phyloP scores from a whole-genome alignment of 371 early-diverging fungal genomes.

The Mortierella sp. region DNA sequence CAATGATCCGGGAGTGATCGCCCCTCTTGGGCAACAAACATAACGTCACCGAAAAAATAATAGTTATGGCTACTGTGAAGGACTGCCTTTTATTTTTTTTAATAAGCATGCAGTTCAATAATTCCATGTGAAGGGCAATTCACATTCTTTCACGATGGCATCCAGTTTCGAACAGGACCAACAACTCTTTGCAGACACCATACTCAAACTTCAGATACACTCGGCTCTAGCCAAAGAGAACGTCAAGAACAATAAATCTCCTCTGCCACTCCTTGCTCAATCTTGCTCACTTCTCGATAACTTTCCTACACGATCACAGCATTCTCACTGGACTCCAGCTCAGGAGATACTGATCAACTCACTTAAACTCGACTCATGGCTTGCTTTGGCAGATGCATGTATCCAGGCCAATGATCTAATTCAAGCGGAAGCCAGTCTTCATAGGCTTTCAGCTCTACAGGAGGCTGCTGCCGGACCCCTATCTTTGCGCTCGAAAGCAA shows the following conservation, averaged over 20 bases:
- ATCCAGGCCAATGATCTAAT: slow-evolving; percentile 30
- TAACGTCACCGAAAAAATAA: neutral
- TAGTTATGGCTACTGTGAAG: neutral
- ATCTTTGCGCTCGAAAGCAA: slow-evolving; percentile 23
- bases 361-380: slow-evolving; percentile 43
- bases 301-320: slow-evolving; percentile 17
- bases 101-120: too few relatives aligned
- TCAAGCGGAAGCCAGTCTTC: slow-evolving; percentile 47
- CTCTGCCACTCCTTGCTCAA: slow-evolving; percentile 40
- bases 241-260: slow-evolving; percentile 32
- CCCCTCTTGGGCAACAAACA: neutral
- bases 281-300: slow-evolving; percentile 52
- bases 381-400: slow-evolving; percentile 38
- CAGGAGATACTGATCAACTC: slow-evolving; percentile 26
- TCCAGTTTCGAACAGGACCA: slow-evolving; percentile 28
- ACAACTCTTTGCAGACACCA: slow-evolving; percentile 42
- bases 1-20: neutral
- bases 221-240: slow-evolving; percentile 38
- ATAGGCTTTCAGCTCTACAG: slow-evolving; percentile 27
- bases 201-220: slow-evolving; percentile 42
- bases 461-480: slow-evolving; percentile 32
- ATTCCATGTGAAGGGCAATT: too few relatives aligned
- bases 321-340: slow-evolving; percentile 20
- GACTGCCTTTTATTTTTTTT: too few relatives aligned
- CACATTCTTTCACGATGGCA: too few relatives aligned